Base-by-base conservation (phyloP, 2,329 filamentous ascomycete species). In the Xylaria hypoxylon region DNA sequence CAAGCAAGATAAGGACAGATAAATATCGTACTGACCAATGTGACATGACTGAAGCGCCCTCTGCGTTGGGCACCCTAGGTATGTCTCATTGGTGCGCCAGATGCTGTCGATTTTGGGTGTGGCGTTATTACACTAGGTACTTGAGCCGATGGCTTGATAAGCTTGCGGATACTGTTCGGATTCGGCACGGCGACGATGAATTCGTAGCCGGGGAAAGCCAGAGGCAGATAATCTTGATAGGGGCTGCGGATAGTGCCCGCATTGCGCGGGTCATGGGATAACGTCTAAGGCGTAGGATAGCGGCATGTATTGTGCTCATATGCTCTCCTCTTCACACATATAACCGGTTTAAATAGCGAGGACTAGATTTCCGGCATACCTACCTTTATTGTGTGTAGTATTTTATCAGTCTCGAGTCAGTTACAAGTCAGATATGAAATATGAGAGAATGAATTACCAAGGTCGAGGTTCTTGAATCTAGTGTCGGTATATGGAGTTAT, bases 1-100 rank as follows among this genome's bases (percentile, higher is more conserved):
- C n/a, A n/a, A n/a, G 35, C 7, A 47, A 61, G 62, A 65, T 61
- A 45, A 57, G 42, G 8, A n/a, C 5, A 57, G 7, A 11, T 44
- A 28, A 31, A 57, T 33, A 55, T 28, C 13, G 22, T 53, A 19
- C 22, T 28, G 7, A 51, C 22, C 26, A 7, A 56, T 50, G 15
- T 51, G 17, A 47, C 38, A 26, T 22, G 22, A 58, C 28, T 11
- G 26, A 57, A 38, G 3, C 7, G 42, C 10, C 10, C 42, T 60
- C 40, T 15, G 35, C 28, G 11, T 38, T 47, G 31, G 8, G 19
- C 17, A 42, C n/a, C 17, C 17, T 40, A 59, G n/a, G 28, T 28
- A 50, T 40, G 28, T 52, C 28, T 64, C 28, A 52, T 60, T 56
- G 35, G 35, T 26, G 26, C 4, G 42, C 53, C 24, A n/a, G 31